phyloP scores from a whole-genome alignment of 148 eudicot species.

The Vaccinium darrowii region DNA sequence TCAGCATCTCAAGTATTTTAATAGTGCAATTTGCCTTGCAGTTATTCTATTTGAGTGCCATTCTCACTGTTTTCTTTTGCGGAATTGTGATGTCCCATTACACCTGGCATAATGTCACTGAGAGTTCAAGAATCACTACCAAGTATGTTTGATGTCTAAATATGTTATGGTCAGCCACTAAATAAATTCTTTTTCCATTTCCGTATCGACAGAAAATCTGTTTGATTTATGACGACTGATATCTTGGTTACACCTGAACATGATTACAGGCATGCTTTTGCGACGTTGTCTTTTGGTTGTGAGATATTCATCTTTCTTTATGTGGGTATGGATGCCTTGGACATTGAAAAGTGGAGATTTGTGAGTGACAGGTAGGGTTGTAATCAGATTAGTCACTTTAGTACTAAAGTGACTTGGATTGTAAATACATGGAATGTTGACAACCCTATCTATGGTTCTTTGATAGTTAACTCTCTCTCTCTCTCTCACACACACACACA shows the following conservation, averaged over 20 bases:
- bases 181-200: background rate
- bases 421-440: slow-evolving; percentile 29
- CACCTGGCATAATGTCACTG: slow-evolving; percentile 89
- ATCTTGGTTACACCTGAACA: background rate
- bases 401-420: slow-evolving; percentile 26
- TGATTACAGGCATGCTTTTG: slow-evolving; percentile 50
- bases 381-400: background rate
- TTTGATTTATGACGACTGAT: background rate
- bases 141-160: slow-evolving; percentile 41
- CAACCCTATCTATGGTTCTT: background rate
- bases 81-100: slow-evolving; percentile 92
- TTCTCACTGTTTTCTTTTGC: slow-evolving; percentile 85
- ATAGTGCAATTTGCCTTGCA: slow-evolving; percentile 30
- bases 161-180: background rate
- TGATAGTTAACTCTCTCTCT: background rate
- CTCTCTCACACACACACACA: slow-evolving; percentile 31
- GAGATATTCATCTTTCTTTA: slow-evolving; percentile 47
- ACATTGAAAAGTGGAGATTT: slow-evolving; percentile 46
- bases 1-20: background rate
- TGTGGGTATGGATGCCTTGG: slow-evolving; percentile 55
- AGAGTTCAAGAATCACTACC: slow-evolving; percentile 79
- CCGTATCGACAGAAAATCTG: background rate
- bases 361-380: slow-evolving; percentile 35
- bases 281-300: slow-evolving; percentile 44
- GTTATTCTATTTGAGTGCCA: slow-evolving; percentile 67